These are phyloP conservation scores for Entelexis sorbosivorans DNA, from an alignment of 1,139 yeast species.

Conservation along the genomic window DNA sequence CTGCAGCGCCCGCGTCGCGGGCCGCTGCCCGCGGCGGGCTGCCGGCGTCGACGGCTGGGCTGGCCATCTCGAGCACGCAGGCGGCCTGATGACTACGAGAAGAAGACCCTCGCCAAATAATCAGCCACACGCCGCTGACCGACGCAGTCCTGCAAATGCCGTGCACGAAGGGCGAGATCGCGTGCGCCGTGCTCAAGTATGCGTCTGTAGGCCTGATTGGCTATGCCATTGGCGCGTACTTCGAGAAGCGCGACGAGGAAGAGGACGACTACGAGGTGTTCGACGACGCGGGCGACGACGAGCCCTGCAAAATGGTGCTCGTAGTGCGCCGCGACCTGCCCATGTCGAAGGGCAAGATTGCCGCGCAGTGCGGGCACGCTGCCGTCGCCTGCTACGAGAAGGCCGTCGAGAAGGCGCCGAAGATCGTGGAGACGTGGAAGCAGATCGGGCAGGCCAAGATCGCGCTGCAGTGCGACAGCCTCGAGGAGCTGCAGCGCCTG, in stretches of 20 bases:
- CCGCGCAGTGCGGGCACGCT: slow-evolving; percentile 98
- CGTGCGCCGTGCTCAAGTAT: background rate
- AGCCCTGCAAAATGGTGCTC: slow-evolving; percentile 63
- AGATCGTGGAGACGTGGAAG: slow-evolving; percentile 59
- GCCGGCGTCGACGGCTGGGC: background rate
- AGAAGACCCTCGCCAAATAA: no score
- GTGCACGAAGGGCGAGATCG: background rate
- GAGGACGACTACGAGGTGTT: slow-evolving; percentile 15
- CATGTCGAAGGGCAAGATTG: slow-evolving; percentile 93
- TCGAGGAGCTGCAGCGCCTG: slow-evolving; percentile 66
- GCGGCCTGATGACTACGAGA: background rate
- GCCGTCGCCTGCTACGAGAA: slow-evolving; percentile 77
- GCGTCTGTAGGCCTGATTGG: background rate
- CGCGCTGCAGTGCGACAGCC: slow-evolving; percentile 60
- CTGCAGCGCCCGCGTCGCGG: no score
- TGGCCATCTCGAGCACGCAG: background rate
- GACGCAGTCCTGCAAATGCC: no score
- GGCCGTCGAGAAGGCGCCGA: slow-evolving; percentile 39
- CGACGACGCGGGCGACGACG: slow-evolving; percentile 12
- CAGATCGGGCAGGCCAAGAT: slow-evolving; percentile 88
- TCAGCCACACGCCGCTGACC: no score
- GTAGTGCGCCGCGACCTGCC: slow-evolving; percentile 78
- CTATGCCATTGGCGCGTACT: slow-evolving; percentile 6
- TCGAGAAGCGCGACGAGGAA: slow-evolving; percentile 1
- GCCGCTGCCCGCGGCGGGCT: background rate